Base-by-base conservation (phyloP, 768 basidiomycete genomes). In the Amanita pallidorosea region DNA sequence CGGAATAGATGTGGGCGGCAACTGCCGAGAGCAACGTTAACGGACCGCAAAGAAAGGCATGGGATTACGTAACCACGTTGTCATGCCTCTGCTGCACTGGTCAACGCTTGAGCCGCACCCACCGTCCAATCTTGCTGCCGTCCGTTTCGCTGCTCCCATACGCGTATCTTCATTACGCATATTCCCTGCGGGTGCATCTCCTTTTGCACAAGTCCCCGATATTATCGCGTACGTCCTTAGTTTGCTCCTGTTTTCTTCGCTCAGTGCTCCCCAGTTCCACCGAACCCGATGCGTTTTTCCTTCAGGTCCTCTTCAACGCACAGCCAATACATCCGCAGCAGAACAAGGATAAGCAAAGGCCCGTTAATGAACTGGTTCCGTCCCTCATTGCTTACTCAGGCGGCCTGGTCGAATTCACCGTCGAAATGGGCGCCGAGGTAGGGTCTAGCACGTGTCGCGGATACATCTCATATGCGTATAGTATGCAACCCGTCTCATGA, bases 401-500 rank as follows among this genome's bases (percentile, higher is more conserved):
- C 1, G 80, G 81, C 1, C 70, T 75, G 55, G 71, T 74, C 38
- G 81, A 88, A 53, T 89, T 81, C 63, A 55, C 63, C 4, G 76
- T 90, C 13, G 76, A 85, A 53, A 82, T 88, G 83, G 81, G 81
- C 34, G 44, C 62, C 7, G 83, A 88, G 65, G 88, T 80, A 57
- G 50, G 76, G 68, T 38, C 18, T 48, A 5, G 33, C 33, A 23
- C 46, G 35, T 48, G 45, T 40, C 29, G 12, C 3, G 18, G 7
- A n/a, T 12, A 11, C 36, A 36, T 48, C 34, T 38, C 44, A 46
- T 31, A 51, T 22, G 23, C 13, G 13, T 38, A 9, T 60, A 87
- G 83, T 80, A 76, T 61, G 77, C 81, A 3, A 88, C 87, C 18
- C 81, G 88, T 40, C 70, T 90, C 27, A 81, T 91, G 75, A 85